phyloP scores from a whole-genome alignment of 345 rosid genomes.

The Eucalyptus coolabah region DNA sequence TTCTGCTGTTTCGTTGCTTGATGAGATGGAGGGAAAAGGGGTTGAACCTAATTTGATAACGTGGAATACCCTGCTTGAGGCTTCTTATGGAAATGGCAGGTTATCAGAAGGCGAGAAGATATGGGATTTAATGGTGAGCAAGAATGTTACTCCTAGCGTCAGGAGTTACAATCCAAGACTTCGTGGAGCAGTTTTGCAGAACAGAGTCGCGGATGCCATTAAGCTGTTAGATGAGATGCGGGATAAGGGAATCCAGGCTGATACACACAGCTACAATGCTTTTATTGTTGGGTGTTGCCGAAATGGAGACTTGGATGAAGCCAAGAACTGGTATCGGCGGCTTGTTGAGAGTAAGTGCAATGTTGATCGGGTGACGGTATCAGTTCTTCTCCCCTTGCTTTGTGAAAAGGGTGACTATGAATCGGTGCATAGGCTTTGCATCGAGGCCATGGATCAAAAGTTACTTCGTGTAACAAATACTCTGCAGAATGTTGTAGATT shows the following conservation, averaged over 20 bases:
- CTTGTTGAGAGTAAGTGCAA: neutral
- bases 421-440: conserved; percentile 2
- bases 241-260: neutral
- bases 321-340: conserved; percentile 8
- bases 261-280: conserved; percentile 10
- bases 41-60: conserved; percentile 2
- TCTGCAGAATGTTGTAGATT: conserved; percentile 12
- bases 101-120: conserved; percentile 9
- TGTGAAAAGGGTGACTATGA: conserved; percentile 15
- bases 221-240: conserved; percentile 13
- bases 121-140: conserved; percentile 14
- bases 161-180: conserved; percentile 9
- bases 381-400: conserved; percentile 1
- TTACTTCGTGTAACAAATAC: neutral
- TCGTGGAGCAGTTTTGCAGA: conserved; percentile 3
- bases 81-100: conserved; percentile 5
- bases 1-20: conserved; percentile 1
- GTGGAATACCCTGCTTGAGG: conserved; percentile 11
- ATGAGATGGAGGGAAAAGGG: conserved; percentile 7
- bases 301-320: conserved; percentile 4
- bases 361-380: neutral
- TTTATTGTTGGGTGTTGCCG: conserved; percentile 7
- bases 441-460: neutral
- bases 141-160: conserved; percentile 2
- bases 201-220: neutral